Evolutionary conservation across 2,329 filamentous ascomycete genomes (phyloP), one percentile per base, ranked within the genome.

Genomic region (Nannizzia gypsea): DNA sequence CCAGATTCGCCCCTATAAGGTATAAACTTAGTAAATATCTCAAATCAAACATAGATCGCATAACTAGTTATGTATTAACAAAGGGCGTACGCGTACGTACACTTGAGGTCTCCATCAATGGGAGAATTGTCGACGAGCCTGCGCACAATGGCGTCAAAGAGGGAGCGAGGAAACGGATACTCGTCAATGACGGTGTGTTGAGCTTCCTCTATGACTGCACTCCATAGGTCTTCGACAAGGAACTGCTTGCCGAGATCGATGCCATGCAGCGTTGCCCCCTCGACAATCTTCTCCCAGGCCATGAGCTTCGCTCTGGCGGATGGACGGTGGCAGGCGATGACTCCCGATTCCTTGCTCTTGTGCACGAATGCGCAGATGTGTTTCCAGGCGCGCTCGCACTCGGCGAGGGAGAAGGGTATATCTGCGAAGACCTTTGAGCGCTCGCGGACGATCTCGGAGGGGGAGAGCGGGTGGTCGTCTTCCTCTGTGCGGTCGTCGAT

Each of bases 281-380:
- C 72, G 4, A 73, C 54, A 28, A 74, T 61, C 34, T 70, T 67
- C 63, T 72, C 75, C 81, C 81, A 84, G 20, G 79, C 73, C 60
- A 75, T 70, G 15, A 78, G 65, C 48, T 78, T 75, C 38, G 74
- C 74, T 20, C 68, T 70, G n/a, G 76, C 73, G 56, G 78, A 79
- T 1, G 81, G 81, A 13, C 74, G 70, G 67, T 75, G 78, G 40
- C 73, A 76, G 3, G 60, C 64, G 57, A 44, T 62, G 38, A 60
- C 59, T 3, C 56, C 48, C 3, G 5, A 44, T 13, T 36, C 34
- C 15, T 46, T 44, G 26, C 62, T 70, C 1, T 67, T 66, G 61
- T 72, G 67, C 61, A 82, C 77, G 68, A 83, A 84, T 31, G 78
- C 81, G 65, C 79, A 76, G 11, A 83, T 64, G 44, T 78, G 74